These are phyloP conservation scores for Crithidia bombi DNA, from an alignment of 208 protist genomes.

Conservation along the genomic window DNA sequence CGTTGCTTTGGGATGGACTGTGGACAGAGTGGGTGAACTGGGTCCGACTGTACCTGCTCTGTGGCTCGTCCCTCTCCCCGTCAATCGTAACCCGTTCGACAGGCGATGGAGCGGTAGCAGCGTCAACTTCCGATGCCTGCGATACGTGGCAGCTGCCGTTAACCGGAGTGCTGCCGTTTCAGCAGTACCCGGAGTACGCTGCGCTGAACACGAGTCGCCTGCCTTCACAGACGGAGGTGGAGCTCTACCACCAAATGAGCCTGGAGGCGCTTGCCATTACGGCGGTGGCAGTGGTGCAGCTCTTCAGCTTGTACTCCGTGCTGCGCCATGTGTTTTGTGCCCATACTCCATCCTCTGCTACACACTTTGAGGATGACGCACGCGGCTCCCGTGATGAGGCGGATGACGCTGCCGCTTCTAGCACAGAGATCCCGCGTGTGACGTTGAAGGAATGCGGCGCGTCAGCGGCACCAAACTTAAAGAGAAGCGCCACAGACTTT, in stretches of 20 bases:
- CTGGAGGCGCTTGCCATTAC: slow-evolving; percentile 24
- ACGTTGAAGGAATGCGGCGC: too few species aligned
- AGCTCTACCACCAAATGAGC: slow-evolving; percentile 12
- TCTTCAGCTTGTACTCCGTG: slow-evolving; percentile 6
- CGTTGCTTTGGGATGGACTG: slow-evolving; percentile 26
- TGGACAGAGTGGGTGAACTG: slow-evolving; percentile 55
- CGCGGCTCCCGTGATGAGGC: too few species aligned
- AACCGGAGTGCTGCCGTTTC: slow-evolving; percentile 15
- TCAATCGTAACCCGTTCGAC: background rate
- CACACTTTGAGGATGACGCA: background rate
- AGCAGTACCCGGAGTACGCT: slow-evolving; percentile 29
- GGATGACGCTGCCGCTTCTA: too few species aligned
- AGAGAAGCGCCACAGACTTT: background rate
- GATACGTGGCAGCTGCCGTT: slow-evolving; percentile 27
- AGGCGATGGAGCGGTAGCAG: background rate
- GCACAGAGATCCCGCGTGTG: too few species aligned
- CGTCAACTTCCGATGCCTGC: background rate
- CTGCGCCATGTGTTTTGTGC: slow-evolving; percentile 7
- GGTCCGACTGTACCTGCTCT: slow-evolving; percentile 45
- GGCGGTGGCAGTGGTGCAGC: slow-evolving; percentile 5
- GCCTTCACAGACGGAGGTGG: slow-evolving; percentile 14
- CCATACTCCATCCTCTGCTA: background rate
- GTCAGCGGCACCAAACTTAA: background rate
- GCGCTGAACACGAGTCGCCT: slow-evolving; percentile 7
- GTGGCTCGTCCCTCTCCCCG: slow-evolving; percentile 5